Percentiles rank a stretch among this genome's conserved stretches.
phyloP scores from a whole-genome alignment of 2,329 filamentous ascomycete species.

The Colletotrichum sidae region DNA sequence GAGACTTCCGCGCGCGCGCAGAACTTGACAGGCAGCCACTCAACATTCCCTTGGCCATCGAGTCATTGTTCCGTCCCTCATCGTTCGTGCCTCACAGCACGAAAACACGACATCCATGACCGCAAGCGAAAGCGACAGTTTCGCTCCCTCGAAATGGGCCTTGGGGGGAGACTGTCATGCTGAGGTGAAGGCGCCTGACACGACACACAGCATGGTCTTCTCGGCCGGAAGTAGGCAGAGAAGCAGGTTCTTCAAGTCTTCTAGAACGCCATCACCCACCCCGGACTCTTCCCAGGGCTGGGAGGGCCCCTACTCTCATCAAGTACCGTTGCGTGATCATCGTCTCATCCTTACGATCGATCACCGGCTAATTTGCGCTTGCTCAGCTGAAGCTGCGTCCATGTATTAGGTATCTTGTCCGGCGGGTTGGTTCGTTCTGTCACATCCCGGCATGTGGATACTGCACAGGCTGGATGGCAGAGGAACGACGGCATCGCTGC shows the following conservation, averaged over 20 bases:
- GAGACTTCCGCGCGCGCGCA: slow-evolving; percentile 6
- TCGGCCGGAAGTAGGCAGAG: background rate
- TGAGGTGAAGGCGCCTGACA: slow-evolving; percentile 12
- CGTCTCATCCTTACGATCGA: slow-evolving; percentile 27
- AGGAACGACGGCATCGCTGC: background rate
- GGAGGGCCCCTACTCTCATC: slow-evolving; percentile 1
- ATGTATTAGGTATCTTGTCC: background rate
- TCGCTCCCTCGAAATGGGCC: slow-evolving; percentile 1
- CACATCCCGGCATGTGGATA: background rate
- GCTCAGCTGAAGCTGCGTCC: background rate
- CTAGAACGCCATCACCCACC: slow-evolving; percentile 16
- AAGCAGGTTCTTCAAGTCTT: slow-evolving; percentile 7
- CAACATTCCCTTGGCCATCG: slow-evolving; percentile 4
- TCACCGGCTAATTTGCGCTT: slow-evolving; percentile 11
- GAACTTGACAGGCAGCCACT: slow-evolving; percentile 10
- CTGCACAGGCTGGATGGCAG: background rate
- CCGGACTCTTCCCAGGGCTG: slow-evolving; percentile 4
- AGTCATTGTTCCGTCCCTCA: slow-evolving; percentile 19
- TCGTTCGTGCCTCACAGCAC: background rate
- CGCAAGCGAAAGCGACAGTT: slow-evolving; percentile 6
- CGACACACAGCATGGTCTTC: background rate
- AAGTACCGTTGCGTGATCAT: slow-evolving; percentile 23
- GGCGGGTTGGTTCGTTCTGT: background rate
- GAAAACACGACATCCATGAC: slow-evolving; percentile 6
- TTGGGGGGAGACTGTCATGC: slow-evolving; percentile 10